Conservation (phyloP, 2,329 filamentous ascomycete genomes). For the Parasarocladium wereldwijsianum region DNA sequence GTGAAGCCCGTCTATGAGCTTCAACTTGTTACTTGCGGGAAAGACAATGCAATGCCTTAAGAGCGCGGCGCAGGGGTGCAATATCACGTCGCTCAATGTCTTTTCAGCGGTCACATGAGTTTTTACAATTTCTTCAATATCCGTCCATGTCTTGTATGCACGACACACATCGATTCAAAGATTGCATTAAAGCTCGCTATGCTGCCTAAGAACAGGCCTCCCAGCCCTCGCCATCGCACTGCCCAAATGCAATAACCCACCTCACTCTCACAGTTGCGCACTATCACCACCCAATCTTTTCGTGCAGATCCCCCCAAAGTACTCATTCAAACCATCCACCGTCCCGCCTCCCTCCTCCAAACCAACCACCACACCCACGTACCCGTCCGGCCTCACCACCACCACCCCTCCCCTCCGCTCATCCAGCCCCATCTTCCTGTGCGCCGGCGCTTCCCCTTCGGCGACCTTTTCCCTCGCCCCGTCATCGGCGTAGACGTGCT, state of each 20-base stretch:
- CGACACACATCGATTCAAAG: too few relatives aligned
- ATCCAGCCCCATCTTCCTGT: conserved; percentile 75
- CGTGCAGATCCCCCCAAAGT: conserved; percentile 60
- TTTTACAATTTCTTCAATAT: too few relatives aligned
- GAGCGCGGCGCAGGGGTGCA: too few relatives aligned
- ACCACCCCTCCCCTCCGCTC: conserved; percentile 29
- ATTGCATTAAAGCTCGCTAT: background rate
- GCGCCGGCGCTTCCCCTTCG: conserved; percentile 56
- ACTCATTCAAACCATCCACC: conserved; percentile 66
- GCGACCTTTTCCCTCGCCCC: conserved; percentile 57
- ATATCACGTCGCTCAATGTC: too few relatives aligned
- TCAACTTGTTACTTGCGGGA: too few relatives aligned
- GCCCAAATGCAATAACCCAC: too few relatives aligned
- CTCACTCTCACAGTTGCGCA: conserved; percentile 14
- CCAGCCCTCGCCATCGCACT: too few relatives aligned
- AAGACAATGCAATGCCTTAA: too few relatives aligned
- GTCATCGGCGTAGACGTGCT: conserved; percentile 80
- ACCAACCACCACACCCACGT: conserved; percentile 62
- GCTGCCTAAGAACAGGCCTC: too few relatives aligned
- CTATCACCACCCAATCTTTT: conserved; percentile 33
- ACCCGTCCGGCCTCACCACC: conserved; percentile 25
- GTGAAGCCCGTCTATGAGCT: too few relatives aligned
- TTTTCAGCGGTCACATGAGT: too few relatives aligned
- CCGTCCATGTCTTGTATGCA: too few relatives aligned
- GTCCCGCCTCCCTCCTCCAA: conserved; percentile 66